Evolutionary conservation across 352 stramenopile species (phyloP).

Genomic region (Phytophthora constricta): DNA sequence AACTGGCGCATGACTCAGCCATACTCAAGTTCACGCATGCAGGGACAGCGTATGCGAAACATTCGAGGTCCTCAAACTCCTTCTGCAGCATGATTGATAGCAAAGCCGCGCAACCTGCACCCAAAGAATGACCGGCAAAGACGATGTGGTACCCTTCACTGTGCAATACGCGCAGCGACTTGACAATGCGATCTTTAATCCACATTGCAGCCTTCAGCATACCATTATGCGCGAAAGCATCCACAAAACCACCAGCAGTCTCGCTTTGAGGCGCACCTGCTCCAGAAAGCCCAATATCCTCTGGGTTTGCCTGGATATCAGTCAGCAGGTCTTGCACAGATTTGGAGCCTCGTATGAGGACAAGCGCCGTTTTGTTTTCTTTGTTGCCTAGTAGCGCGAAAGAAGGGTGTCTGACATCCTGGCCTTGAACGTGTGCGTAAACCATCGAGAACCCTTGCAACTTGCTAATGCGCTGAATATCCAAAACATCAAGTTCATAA

Average conservation of each 20-base stretch:
- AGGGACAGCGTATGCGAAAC: constrained; percentile 87
- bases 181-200: constrained; percentile 87
- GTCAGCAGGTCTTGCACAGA: constrained; percentile 87
- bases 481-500: constrained; percentile 84
- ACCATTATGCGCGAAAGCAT: constrained; percentile 87
- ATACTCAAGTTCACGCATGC: constrained; percentile 85
- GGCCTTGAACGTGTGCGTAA: constrained; percentile 83
- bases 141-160: constrained; percentile 84
- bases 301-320: constrained; percentile 84
- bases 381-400: constrained; percentile 83
- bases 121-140: constrained; percentile 82
- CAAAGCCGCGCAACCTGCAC: constrained; percentile 76
- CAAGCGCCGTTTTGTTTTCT: constrained; percentile 78
- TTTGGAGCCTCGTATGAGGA: constrained; percentile 86
- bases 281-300: constrained; percentile 67
- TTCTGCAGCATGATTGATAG: constrained; percentile 88
- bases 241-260: constrained; percentile 73
- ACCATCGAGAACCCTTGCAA: constrained; percentile 83
- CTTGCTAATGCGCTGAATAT: constrained; percentile 85
- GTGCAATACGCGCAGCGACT: constrained; percentile 75
- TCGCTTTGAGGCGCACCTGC: constrained; percentile 48
- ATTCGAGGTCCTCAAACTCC: constrained; percentile 82
- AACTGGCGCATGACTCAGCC: constrained; percentile 76
- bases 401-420: constrained; percentile 82
- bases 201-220: constrained; percentile 89